Evolutionary conservation across 768 basidiomycete genomes (phyloP).

Genomic region (Trametes cingulata): DNA sequence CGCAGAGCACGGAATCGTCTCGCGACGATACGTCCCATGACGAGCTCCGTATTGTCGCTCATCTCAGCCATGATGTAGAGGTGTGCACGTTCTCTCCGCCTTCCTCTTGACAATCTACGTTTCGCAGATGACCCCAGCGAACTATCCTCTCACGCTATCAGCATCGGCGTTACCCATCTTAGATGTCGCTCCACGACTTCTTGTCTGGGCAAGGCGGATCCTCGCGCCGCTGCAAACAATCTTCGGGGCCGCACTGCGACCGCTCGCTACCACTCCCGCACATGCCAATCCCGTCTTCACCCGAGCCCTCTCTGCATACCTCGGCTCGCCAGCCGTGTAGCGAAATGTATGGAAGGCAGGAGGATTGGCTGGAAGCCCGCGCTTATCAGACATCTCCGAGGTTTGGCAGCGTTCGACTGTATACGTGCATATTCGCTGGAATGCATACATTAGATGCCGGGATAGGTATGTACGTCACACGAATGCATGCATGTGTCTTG

Average conservation of each 20-base stretch:
- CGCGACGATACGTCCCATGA: background rate
- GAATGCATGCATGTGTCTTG: too few relatives aligned
- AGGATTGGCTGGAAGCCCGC: too few relatives aligned
- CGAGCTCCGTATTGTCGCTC: background rate
- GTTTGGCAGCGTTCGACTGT: too few relatives aligned
- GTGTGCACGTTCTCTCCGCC: background rate
- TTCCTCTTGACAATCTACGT: background rate
- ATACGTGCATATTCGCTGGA: too few relatives aligned
- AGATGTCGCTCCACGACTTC: background rate
- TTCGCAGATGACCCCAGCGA: too few relatives aligned
- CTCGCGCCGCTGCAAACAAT: too few relatives aligned
- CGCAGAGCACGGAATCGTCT: background rate
- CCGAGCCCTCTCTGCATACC: background rate
- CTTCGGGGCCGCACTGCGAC: background rate
- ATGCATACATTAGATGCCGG: too few relatives aligned
- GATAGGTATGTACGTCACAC: too few relatives aligned
- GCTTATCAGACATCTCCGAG: too few relatives aligned
- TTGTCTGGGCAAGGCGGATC: background rate
- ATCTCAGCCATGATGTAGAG: background rate
- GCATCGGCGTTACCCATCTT: background rate
- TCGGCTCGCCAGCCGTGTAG: background rate
- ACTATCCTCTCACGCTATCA: background rate
- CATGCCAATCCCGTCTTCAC: background rate
- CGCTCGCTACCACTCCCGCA: background rate
- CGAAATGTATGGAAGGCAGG: too few relatives aligned